Base-by-base conservation (phyloP, 2,329 filamentous ascomycete genomes). In the Penicillium fuscoglaucum region DNA sequence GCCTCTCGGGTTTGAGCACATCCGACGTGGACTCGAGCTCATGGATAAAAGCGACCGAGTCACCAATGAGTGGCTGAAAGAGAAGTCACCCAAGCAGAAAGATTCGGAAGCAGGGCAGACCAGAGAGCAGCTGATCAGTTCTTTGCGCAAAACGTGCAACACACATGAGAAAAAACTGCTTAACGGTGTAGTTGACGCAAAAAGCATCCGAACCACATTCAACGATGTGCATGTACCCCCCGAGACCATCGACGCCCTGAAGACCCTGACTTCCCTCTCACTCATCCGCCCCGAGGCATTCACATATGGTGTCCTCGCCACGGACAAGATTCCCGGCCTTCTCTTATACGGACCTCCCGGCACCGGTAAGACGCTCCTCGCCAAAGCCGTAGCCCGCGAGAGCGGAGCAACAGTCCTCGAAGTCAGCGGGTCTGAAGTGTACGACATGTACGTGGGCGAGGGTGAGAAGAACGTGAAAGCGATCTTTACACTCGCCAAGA, bases 381-480 rank as follows among this genome's bases (percentile, higher is more conserved):
- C 85, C 45, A 88, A 87, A 72, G 84, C 85, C 3, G 84, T 87
- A 0, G 85, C 85, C 2, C 85, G 85, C 58, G 84, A 87, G 68
- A 85, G 82, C 56, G 84, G 84, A 82, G 87, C 89, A 3, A 87
- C 83, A 0, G 83, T 88, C 31, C 80, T 99, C 40, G 93, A 98
- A 75, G 87, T 98, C 43, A 93, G 88, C 64, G 93, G 91, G 3
- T 92, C 91, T 1, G 91, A 91, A 64, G 90, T 99, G 66, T 96
- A 96, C 74, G 91, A 97, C 73, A 98, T 96, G 84, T 98, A 91
- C 74, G 91, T 98, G 4, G 95, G 95, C 24, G 92, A 98, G 74
- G 90, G 90, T 59, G 95, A 99, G 78, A 98, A 98, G 82, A 96
- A 96, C 71, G 90, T 98, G 54, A 88, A 89, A 52, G 93, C 93